Percentiles rank a stretch among this genome's conserved stretches.
Conservation (phyloP, 768 basidiomycete genomes). For the Hysterangium stoloniferum region DNA sequence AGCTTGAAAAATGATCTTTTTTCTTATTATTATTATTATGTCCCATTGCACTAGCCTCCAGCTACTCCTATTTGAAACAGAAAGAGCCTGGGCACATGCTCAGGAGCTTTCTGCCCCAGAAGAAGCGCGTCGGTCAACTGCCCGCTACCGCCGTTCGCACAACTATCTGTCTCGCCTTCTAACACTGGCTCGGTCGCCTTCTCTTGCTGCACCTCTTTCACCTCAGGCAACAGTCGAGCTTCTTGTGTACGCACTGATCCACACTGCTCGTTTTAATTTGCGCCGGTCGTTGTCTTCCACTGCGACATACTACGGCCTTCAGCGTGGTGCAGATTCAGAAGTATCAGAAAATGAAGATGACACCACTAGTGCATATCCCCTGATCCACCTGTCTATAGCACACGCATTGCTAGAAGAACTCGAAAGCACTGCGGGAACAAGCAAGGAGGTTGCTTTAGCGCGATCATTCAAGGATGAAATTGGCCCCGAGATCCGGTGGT, state of each 20-base stretch:
- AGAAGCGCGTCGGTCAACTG: conserved; percentile 64
- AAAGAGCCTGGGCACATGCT: conserved; percentile 87
- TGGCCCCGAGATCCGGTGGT: conserved; percentile 86
- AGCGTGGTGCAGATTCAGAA: conserved; percentile 36
- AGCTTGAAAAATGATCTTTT: background rate
- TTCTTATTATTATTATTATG: conserved; percentile 10
- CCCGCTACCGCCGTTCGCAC: conserved; percentile 71
- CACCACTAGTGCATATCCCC: conserved; percentile 24
- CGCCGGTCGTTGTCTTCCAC: conserved; percentile 25
- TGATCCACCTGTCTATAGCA: conserved; percentile 75
- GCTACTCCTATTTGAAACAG: conserved; percentile 80
- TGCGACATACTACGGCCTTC: conserved; percentile 1
- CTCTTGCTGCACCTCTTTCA: conserved; percentile 34
- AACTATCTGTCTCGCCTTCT: conserved; percentile 30
- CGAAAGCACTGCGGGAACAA: conserved; percentile 53
- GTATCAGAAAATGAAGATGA: conserved; percentile 59
- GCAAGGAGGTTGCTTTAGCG: conserved; percentile 82
- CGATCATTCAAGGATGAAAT: conserved; percentile 79
- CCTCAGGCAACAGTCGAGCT: conserved; percentile 56
- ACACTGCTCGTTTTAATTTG: conserved; percentile 71
- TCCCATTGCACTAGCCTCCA: conserved; percentile 47
- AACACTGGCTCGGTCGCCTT: conserved; percentile 4
- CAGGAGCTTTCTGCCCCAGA: conserved; percentile 60
- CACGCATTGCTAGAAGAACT: conserved; percentile 63
- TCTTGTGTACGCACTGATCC: conserved; percentile 68